Base-by-base conservation (phyloP, 768 basidiomycete species). In the Rubroboletus pulcherrimus region DNA sequence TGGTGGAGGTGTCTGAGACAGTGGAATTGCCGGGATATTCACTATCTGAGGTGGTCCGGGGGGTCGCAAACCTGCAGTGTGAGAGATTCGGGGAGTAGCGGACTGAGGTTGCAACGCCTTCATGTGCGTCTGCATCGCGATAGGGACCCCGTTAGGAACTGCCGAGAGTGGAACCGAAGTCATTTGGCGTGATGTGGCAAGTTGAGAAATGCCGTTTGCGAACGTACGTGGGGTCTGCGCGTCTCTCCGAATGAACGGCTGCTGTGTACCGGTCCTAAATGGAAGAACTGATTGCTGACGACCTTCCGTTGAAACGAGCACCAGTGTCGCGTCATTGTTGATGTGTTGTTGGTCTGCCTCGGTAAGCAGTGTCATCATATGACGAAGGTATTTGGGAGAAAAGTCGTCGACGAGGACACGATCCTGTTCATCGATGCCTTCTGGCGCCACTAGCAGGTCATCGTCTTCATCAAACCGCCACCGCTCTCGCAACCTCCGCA, bases 401-500 rank as follows among this genome's bases (percentile, higher is more conserved):
- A 79, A 88, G 55, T 91, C 90, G 59, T 92, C 89, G 8, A 91
- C 66, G n/a, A 91, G 71, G 0, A 80, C 68, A 8, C 89, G 77
- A 54, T 86, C 82, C 46, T 85, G 81, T 64, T 90, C 89, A 15
- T 91, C 88, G 5, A 78, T 56, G 11, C 86, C 85, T 45, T 79
- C 78, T 4, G 82, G 78, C 5, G 79, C 83, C 55, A 78, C 71
- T 0, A 78, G 68, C 14, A 85, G 82, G 7, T 63, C 70, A 57
- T 89, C 87, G 53, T 91, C 87, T 7, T 71, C 63, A 61, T 91
- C 89, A 57, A 81, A 91, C 51, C 76, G 75, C 88, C 88, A 92
- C 37, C 79, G 80, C 57, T 86, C 83, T 40, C 76, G 72, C 4
- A 86, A 54, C 42, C 75, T 72, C 53, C 69, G 66, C 7, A 58